These are phyloP conservation scores for Oxytropis ochrocephala DNA, from an alignment of 306 rosid genomes.

Conservation along the genomic window DNA sequence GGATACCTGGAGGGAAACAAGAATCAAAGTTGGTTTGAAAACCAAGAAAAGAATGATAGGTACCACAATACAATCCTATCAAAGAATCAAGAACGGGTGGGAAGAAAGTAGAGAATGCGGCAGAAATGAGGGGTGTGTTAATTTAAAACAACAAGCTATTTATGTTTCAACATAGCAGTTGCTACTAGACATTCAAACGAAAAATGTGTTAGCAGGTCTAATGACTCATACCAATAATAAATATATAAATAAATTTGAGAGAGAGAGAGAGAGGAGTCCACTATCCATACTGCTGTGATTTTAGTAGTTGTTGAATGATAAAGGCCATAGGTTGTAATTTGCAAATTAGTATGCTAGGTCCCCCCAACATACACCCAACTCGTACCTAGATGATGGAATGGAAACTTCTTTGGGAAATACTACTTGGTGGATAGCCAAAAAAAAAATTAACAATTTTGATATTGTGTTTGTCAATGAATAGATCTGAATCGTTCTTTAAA, in stretches of 20 bases:
- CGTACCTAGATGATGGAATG: not conserved
- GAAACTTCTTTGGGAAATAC: not conserved
- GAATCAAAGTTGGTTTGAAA: too few relatives aligned
- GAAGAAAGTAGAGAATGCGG: too few relatives aligned
- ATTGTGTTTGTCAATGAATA: not conserved
- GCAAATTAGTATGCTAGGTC: not conserved
- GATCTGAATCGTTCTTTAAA: not conserved
- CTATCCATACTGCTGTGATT: not conserved
- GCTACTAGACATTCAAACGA: not conserved
- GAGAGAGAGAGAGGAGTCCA: not conserved
- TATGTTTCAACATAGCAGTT: not conserved
- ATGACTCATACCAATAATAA: not conserved
- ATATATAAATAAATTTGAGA: not conserved
- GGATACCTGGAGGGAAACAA: too few relatives aligned
- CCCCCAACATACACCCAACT: not conserved
- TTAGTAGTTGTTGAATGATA: not conserved
- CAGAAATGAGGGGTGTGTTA: too few relatives aligned
- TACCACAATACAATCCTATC: too few relatives aligned
- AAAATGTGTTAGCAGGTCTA: not conserved
- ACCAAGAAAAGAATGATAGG: too few relatives aligned
- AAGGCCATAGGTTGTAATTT: not conserved
- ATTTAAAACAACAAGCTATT: not conserved
- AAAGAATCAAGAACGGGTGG: too few relatives aligned
- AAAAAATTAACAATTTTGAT: not conserved
- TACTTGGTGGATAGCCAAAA: not conserved